Evolutionary conservation across 78 protist species (phyloP).

Genomic region (Emiliania huxleyi): DNA sequence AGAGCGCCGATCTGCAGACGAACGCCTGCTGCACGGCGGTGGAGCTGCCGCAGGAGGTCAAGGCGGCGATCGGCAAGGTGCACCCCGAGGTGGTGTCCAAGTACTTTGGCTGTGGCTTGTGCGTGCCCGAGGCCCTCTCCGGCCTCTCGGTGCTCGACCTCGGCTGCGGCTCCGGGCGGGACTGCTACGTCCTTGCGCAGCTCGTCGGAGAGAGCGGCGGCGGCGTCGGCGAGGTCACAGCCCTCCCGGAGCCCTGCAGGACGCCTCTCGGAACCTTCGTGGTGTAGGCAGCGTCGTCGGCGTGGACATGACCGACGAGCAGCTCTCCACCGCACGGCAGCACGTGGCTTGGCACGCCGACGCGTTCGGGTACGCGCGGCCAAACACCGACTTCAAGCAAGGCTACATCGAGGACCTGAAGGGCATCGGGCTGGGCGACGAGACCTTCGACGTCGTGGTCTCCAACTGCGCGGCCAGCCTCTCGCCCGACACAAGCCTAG

Average conservation of each 20-base stretch:
- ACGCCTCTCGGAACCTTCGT: constrained; percentile 50
- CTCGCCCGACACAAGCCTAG: constrained; percentile 79
- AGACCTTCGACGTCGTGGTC: constrained; percentile 28
- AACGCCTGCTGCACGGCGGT: constrained; percentile 61
- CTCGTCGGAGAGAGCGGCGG: too few species aligned
- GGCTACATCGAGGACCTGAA: constrained; percentile 76
- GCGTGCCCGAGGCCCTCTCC: not conserved
- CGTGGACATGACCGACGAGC: constrained; percentile 86
- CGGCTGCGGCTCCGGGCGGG: constrained; percentile 82
- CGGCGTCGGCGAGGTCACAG: too few species aligned
- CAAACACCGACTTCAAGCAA: constrained; percentile 46
- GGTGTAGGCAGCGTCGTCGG: constrained; percentile 47
- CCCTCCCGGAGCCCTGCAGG: too few species aligned
- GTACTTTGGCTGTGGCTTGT: constrained; percentile 79
- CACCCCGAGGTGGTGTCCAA: constrained; percentile 48
- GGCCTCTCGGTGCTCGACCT: constrained; percentile 65
- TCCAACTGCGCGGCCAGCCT: constrained; percentile 80
- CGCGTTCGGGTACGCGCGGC: constrained; percentile 22
- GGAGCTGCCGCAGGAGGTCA: not conserved
- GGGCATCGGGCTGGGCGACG: not conserved
- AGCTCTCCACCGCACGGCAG: constrained; percentile 59
- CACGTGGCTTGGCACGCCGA: constrained; percentile 42
- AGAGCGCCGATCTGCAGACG: constrained; percentile 63
- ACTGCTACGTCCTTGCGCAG: too few species aligned
- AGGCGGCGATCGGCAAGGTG: constrained; percentile 31